Evolutionary conservation across 495 filamentous ascomycete genomes (phyloP).

Genomic region (Margaritispora aquatica): DNA sequence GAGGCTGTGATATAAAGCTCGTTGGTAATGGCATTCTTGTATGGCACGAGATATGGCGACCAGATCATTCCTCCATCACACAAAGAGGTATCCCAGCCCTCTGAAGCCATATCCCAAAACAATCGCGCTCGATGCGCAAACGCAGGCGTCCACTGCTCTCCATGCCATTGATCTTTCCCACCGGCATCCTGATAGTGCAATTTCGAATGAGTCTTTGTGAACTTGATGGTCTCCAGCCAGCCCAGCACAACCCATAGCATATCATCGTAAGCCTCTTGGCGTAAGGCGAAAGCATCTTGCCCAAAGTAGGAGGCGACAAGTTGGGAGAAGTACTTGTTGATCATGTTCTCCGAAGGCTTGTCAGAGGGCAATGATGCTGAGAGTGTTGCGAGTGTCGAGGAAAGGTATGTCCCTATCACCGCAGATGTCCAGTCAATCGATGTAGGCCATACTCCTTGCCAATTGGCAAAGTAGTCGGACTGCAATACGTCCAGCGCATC

Average conservation of each 20-base stretch:
- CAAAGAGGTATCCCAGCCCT: slow-evolving; percentile 75
- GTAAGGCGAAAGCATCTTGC: slow-evolving; percentile 69
- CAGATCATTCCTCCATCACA: slow-evolving; percentile 92
- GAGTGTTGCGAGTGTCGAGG: slow-evolving; percentile 59
- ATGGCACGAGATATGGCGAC: slow-evolving; percentile 75
- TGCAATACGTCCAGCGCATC: slow-evolving; percentile 70
- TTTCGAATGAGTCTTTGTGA: slow-evolving; percentile 53
- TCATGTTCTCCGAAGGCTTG: slow-evolving; percentile 57
- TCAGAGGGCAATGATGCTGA: slow-evolving; percentile 36
- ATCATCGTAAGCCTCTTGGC: slow-evolving; percentile 85
- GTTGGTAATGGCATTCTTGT: slow-evolving; percentile 98
- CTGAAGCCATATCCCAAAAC: slow-evolving; percentile 78
- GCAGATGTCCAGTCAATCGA: slow-evolving; percentile 95
- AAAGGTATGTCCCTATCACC: slow-evolving; percentile 75
- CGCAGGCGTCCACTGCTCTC: slow-evolving; percentile 63
- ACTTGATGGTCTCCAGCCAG: slow-evolving; percentile 81
- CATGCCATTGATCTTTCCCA: slow-evolving; percentile 53
- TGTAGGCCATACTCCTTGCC: slow-evolving; percentile 76
- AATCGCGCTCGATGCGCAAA: slow-evolving; percentile 84
- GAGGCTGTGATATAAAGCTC: slow-evolving; percentile 81
- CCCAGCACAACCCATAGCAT: slow-evolving; percentile 95
- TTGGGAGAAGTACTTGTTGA: slow-evolving; percentile 80
- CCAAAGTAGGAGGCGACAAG: slow-evolving; percentile 75
- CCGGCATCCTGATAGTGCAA: slow-evolving; percentile 10
- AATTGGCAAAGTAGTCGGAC: slow-evolving; percentile 64